phyloP scores from a whole-genome alignment of 2,329 filamentous ascomycete genomes.

The Cladobotryum mycophilum region DNA sequence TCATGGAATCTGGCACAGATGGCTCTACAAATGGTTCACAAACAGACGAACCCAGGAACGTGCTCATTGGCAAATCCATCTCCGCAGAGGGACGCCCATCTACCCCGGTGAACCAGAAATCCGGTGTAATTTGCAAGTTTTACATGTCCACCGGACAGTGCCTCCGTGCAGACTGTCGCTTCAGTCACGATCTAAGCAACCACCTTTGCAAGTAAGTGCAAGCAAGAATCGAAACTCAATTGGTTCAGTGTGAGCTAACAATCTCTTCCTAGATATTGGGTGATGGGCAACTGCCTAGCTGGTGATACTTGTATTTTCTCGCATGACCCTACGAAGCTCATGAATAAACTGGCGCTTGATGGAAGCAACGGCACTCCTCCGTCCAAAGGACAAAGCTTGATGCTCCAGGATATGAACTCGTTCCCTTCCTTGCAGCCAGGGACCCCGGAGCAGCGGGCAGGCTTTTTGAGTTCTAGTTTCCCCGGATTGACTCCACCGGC shows the following conservation, averaged over 20 bases:
- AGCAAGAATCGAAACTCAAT: background rate
- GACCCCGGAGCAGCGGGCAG: constrained; percentile 52
- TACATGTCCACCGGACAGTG: constrained; percentile 95
- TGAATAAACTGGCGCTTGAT: constrained; percentile 73
- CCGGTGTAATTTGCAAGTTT: constrained; percentile 92
- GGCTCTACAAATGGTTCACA: constrained; percentile 29
- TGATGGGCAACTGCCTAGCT: constrained; percentile 90
- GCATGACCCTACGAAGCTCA: constrained; percentile 82
- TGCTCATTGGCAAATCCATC: constrained; percentile 88
- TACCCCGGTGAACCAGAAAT: constrained; percentile 72
- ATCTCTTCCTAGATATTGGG: constrained; percentile 66
- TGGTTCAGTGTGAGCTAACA: background rate
- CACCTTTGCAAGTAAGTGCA: constrained; percentile 91
- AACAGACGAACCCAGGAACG: constrained; percentile 52
- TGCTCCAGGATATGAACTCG: constrained; percentile 75
- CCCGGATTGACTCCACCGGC: constrained; percentile 58
- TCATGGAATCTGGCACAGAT: constrained; percentile 68
- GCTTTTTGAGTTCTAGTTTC: constrained; percentile 47
- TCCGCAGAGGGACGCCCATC: constrained; percentile 65
- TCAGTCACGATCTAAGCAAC: constrained; percentile 91
- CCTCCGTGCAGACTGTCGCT: constrained; percentile 89
- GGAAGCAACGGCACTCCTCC: constrained; percentile 57
- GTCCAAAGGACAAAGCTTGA: constrained; percentile 59
- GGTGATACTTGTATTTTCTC: constrained; percentile 95
- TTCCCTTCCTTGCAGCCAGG: constrained; percentile 70